Base-by-base conservation (phyloP, 148 eudicot species). In the Polygonum maritimum region DNA sequence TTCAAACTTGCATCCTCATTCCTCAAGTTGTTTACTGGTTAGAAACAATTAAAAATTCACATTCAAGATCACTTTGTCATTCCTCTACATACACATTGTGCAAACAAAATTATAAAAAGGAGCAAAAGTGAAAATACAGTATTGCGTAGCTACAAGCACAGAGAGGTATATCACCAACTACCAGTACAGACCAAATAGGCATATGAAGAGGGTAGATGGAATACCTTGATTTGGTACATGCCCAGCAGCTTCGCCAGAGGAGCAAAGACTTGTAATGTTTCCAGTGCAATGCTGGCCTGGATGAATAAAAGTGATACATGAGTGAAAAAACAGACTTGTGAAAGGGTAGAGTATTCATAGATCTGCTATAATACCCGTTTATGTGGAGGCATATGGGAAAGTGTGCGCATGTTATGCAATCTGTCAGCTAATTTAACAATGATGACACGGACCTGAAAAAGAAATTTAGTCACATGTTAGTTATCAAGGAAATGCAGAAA, bases 361-460 rank as follows among this genome's bases (percentile, higher is more conserved):
- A 65, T 47, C 45, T 35, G 54, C 58, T 2, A 57, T 63, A 74
- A 22, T 74, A 95, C 99, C 99, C 91, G 99, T 88, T 95, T 95
- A 76, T 87, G 99, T 78, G 91, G 87, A 77, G 99, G 99, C 99
- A 95, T 95, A 78, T 95, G 94, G 22, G 91, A 83, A 78, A 95
- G 98, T 22, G 99, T 95, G 51, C 98, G 92, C 99, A 95, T 95
- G 81, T 95, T 95, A 87, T 95, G 99, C 80, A 95, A 85, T 82
- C 99, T 89, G 82, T 95, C 99, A 58, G 99, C 99, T 79, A 95
- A 80, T 80, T 95, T 95, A 80, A 95, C 99, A 74, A 95, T 95
- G 69, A 95, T 95, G 65, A 95, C 98, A 51, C 99, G 97, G 75
- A 95, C 99, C 99, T 95, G 87, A 82, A 80, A 78, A 74, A 79